These are phyloP conservation scores for Penicillium frequentans DNA, from an alignment of 2,329 filamentous ascomycete species.

Conservation along the genomic window DNA sequence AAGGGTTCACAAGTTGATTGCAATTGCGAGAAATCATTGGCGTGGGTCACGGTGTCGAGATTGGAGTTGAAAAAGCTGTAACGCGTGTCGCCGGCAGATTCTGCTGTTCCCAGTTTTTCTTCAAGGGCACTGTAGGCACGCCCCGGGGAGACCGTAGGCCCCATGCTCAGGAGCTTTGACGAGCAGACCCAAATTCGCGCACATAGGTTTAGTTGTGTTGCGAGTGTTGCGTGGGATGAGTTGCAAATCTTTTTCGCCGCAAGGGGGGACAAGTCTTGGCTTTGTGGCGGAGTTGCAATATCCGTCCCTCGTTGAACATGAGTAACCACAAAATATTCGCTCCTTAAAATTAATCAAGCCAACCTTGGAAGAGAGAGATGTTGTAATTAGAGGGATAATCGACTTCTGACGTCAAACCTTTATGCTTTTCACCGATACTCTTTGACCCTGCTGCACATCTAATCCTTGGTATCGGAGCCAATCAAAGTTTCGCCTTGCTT, in stretches of 20 bases:
- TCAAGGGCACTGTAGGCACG: background rate
- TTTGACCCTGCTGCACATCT: background rate
- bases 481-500: background rate
- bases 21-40: conserved; percentile 76
- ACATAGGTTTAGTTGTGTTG: background rate
- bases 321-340: no score
- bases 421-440: background rate
- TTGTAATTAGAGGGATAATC: background rate
- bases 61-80: conserved; percentile 94
- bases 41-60: conserved; percentile 84
- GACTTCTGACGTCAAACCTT: background rate
- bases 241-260: background rate
- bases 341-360: no score
- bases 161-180: background rate
- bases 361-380: background rate
- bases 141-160: background rate
- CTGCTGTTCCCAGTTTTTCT: background rate
- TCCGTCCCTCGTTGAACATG: no score
- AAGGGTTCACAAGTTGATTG: conserved; percentile 82
- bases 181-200: background rate
- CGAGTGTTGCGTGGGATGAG: background rate
- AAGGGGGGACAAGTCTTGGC: background rate
- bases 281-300: background rate
- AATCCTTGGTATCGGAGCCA: background rate
- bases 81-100: conserved; percentile 53